Evolutionary conservation across 2,329 filamentous ascomycete species (phyloP).

Genomic region (Thelonectria discophora): DNA sequence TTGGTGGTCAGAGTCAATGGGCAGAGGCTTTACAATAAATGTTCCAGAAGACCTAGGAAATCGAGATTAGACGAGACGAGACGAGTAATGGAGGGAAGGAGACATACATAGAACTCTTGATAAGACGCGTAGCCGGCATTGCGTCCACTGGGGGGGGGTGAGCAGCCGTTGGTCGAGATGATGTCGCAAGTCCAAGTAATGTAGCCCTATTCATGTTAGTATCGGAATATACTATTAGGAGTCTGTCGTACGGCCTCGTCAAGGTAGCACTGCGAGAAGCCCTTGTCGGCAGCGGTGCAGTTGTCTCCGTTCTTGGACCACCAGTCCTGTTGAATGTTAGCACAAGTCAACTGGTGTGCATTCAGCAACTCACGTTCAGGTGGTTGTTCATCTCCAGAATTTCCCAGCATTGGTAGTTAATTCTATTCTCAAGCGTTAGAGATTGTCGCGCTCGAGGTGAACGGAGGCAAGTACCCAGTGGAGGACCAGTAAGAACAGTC

Average conservation of each 20-base stretch:
- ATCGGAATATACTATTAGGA: no score
- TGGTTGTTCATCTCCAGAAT: neutral
- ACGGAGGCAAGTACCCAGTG: neutral
- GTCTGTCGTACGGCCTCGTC: neutral
- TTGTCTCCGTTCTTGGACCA: neutral
- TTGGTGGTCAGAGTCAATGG: neutral
- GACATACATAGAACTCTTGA: conserved; percentile 5
- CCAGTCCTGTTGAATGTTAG: neutral
- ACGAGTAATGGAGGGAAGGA: neutral
- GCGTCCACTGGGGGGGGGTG: neutral
- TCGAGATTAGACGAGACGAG: neutral
- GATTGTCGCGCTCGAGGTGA: neutral
- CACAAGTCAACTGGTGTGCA: neutral
- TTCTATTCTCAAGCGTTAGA: neutral
- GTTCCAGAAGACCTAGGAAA: neutral
- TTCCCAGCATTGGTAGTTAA: conserved; percentile 1
- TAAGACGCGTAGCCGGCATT: neutral
- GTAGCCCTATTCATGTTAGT: neutral
- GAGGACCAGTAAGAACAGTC: neutral
- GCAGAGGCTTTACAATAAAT: neutral
- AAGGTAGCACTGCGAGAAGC: conserved; percentile 1
- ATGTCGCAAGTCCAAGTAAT: conserved; percentile 10
- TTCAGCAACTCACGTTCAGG: neutral
- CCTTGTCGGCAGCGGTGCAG: neutral
- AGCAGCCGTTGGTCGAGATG: neutral